Conservation (phyloP, 2,329 filamentous ascomycete genomes). For the Neofusicoccum laricinum region DNA sequence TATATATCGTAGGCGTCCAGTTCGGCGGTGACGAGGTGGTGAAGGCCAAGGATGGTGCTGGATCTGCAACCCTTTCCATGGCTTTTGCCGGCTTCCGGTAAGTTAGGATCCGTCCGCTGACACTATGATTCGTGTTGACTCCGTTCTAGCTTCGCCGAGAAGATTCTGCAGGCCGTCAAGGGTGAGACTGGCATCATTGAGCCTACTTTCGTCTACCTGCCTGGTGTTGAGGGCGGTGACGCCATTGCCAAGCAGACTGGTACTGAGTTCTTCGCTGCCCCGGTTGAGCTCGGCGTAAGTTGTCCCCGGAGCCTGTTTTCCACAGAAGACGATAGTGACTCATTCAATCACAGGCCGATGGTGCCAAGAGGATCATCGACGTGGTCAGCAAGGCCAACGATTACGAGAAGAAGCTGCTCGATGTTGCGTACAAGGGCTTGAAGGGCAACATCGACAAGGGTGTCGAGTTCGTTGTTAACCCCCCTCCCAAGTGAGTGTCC, state of each 20-base stretch:
- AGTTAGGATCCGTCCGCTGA: constrained; percentile 45
- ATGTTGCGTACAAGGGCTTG: constrained; percentile 71
- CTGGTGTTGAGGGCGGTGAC: constrained; percentile 82
- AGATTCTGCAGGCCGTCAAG: constrained; percentile 81
- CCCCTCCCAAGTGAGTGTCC: constrained; percentile 51
- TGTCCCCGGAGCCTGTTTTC: neutral
- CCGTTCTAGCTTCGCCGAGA: constrained; percentile 72
- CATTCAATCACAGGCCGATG: constrained; percentile 60
- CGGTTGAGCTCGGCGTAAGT: constrained; percentile 91
- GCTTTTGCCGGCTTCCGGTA: constrained; percentile 85
- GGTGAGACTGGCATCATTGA: constrained; percentile 92
- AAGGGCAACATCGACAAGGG: constrained; percentile 95
- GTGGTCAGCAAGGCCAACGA: constrained; percentile 73
- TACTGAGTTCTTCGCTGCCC: constrained; percentile 90
- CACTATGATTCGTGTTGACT: constrained; percentile 31
- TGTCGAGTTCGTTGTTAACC: constrained; percentile 82
- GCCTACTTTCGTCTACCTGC: constrained; percentile 93
- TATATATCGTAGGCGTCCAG: constrained; percentile 62
- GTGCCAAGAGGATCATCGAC: constrained; percentile 82
- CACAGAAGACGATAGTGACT: constrained; percentile 21
- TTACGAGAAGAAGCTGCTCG: constrained; percentile 84
- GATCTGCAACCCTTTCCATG: constrained; percentile 91
- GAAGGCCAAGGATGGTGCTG: constrained; percentile 88
- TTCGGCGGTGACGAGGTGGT: constrained; percentile 98
- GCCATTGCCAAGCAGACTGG: constrained; percentile 81